Conservation (phyloP, 306 rosid species). For the Glycine tomentella region DNA sequence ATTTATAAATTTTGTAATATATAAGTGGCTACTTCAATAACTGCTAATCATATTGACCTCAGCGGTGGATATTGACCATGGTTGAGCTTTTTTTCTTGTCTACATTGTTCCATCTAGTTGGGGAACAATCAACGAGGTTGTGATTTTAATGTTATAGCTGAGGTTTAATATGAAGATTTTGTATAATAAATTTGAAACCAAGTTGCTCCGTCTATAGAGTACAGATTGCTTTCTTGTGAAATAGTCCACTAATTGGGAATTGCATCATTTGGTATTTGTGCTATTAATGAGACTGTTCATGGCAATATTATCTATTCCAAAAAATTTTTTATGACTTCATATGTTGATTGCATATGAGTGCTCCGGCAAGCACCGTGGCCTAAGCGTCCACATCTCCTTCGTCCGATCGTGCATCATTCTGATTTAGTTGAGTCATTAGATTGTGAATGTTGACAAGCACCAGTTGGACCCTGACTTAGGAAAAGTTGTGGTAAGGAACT, state of each 20-base stretch:
- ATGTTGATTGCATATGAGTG: constrained; percentile 1
- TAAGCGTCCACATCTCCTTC: too few relatives aligned
- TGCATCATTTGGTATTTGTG: constrained; percentile 6
- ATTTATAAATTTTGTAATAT: constrained; percentile 8
- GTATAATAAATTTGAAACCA: not conserved
- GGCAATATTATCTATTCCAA: not conserved
- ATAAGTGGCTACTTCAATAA: not conserved
- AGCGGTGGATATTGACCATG: not conserved
- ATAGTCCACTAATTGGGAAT: not conserved
- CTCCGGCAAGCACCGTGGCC: too few relatives aligned
- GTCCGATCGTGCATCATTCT: too few relatives aligned
- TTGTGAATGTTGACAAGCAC: too few relatives aligned
- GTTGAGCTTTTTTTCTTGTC: constrained; percentile 8
- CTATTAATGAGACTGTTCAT: not conserved
- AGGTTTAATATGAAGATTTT: not conserved
- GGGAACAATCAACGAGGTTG: not conserved
- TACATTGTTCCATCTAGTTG: constrained; percentile 10
- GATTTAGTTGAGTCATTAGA: too few relatives aligned
- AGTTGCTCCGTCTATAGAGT: not conserved
- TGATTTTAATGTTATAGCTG: constrained; percentile 11
- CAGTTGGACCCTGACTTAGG: too few relatives aligned
- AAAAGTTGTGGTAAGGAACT: too few relatives aligned
- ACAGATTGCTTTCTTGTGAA: not conserved
- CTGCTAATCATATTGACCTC: constrained; percentile 1
- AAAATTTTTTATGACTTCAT: not conserved